Evolutionary conservation across 768 basidiomycete species (phyloP), one percentile per base, ranked within the genome.

Genomic region (Mycena sanguinolenta): DNA sequence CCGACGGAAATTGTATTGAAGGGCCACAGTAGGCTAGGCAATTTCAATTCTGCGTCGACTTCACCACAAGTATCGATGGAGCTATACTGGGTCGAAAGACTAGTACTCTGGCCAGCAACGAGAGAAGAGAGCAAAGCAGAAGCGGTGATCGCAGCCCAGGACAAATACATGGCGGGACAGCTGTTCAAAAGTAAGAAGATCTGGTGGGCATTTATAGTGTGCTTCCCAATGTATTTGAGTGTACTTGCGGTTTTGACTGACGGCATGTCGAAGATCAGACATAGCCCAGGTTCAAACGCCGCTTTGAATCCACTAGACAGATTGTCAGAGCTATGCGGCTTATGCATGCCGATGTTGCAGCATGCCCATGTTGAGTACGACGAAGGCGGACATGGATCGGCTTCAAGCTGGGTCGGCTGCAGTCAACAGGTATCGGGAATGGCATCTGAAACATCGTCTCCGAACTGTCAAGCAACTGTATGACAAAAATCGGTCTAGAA

Each of bases 11-110:
- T 77, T 21, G 62, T 19, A 30, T 72, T 74, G 5, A 77, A 76
- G n/a, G 77, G 73, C 21, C 71, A 27, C 1, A 69, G 49, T 23
- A 73, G 52, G 44, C 75, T 77, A 7, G 82, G 78, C 3, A 78
- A 72, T 34, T 73, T 76, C 50, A 86, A 75, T 9, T 74, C 70
- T 2, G 69, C 77, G 50, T 81, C 71, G 46, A 86, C 75, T 60
- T 81, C 76, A 23, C 79, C 85, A 70, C 86, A 88, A 27, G 81
- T 72, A 70, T 87, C 86, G 63, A 63, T 50, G 32, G 72, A 67
- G 36, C 53, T 10, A 21, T 34, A 50, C 2, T 59, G 65, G 10
- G 50, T n/a, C n/a, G n/a, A n/a, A n/a, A n/a, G n/a, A n/a, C 7
- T 23, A 67, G 58, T 28, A 44, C 30, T 21, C 27, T 67, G 13